Evolutionary conservation across 2,329 filamentous ascomycete genomes (phyloP).

Genomic region (Sclerotinia spermophila): DNA sequence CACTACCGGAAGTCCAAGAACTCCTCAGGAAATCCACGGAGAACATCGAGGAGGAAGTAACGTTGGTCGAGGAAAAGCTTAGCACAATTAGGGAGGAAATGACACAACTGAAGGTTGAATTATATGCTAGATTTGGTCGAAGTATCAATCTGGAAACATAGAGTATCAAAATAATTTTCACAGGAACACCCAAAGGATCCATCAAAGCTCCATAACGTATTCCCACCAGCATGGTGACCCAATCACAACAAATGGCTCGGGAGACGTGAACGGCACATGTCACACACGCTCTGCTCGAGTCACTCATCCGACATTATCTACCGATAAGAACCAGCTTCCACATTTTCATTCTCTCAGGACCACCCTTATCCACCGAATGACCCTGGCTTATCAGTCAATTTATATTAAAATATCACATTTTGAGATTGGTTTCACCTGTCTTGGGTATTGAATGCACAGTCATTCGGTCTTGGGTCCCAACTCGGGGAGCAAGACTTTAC

Average conservation of each 20-base stretch:
- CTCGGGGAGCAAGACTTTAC: not conserved
- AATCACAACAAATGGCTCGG: not conserved
- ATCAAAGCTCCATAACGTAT: slow-evolving; percentile 8
- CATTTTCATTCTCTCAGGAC: not conserved
- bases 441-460: not conserved
- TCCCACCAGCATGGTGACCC: not conserved
- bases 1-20: slow-evolving; percentile 79
- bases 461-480: not conserved
- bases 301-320: not conserved
- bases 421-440: too few relatives aligned
- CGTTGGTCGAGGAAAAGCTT: slow-evolving; percentile 72
- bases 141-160: slow-evolving; percentile 96
- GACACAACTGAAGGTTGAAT: slow-evolving; percentile 80
- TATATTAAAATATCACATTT: not conserved
- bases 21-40: slow-evolving; percentile 70
- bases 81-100: slow-evolving; percentile 77
- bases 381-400: not conserved
- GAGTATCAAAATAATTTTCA: slow-evolving; percentile 36
- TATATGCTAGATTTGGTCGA: slow-evolving; percentile 92
- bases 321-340: not conserved
- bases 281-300: not conserved
- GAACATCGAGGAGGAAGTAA: slow-evolving; percentile 73
- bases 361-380: not conserved
- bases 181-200: slow-evolving; percentile 5
- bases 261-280: slow-evolving; percentile 1